Conservation (phyloP, 2,329 filamentous ascomycete genomes). For the Claviceps spartinae region DNA sequence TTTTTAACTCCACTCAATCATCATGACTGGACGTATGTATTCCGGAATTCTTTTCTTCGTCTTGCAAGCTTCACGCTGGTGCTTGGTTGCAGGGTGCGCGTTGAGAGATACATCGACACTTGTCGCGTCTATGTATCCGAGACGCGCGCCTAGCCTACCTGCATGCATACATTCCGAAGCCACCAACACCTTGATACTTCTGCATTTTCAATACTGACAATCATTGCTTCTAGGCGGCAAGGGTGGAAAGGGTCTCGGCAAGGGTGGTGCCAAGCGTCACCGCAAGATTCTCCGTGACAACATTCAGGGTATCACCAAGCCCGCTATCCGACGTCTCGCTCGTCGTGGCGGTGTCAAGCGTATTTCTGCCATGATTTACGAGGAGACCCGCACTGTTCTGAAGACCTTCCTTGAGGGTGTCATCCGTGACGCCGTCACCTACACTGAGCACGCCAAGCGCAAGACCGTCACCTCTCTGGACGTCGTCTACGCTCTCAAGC, state of each 20-base stretch:
- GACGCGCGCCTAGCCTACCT: neutral
- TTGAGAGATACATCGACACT: neutral
- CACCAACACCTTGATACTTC: neutral
- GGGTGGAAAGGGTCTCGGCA: constrained; percentile 94
- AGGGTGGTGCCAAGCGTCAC: constrained; percentile 97
- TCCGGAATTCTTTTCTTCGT: constrained; percentile 6
- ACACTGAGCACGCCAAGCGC: constrained; percentile 70
- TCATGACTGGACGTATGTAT: constrained; percentile 61
- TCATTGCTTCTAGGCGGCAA: constrained; percentile 55
- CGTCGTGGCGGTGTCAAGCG: constrained; percentile 99
- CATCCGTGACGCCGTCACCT: constrained; percentile 65
- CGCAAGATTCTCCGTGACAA: constrained; percentile 99
- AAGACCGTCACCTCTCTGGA: constrained; percentile 64
- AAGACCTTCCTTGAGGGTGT: constrained; percentile 68
- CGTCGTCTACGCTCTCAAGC: constrained; percentile 55
- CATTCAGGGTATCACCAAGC: constrained; percentile 99
- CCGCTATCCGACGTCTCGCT: constrained; percentile 93
- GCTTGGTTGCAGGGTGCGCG: neutral
- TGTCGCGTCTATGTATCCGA: neutral
- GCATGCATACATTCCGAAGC: neutral
- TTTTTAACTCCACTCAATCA: constrained; percentile 26
- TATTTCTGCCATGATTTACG: constrained; percentile 92
- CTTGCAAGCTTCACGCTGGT: neutral
- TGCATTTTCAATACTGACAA: constrained; percentile 27
- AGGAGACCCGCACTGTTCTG: constrained; percentile 64